phyloP scores from a whole-genome alignment of 148 eudicot genomes.

The Arctostaphylos glauca region DNA sequence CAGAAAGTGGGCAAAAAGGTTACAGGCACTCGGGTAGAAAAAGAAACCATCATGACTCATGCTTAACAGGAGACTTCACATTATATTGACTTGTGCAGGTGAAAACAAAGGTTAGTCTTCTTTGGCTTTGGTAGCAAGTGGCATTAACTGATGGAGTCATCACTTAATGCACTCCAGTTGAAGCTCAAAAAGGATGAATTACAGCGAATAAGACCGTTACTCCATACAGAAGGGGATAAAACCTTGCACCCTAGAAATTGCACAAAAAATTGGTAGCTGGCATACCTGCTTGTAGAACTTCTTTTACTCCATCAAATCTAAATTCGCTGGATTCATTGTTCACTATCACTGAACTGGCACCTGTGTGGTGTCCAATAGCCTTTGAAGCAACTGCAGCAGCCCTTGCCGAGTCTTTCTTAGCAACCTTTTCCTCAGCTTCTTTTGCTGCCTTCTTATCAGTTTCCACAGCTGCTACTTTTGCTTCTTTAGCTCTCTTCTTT shows the following conservation, averaged over 20 bases:
- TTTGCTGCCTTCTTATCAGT: conserved; percentile 55
- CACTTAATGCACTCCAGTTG: neutral
- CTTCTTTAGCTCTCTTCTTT: conserved; percentile 55
- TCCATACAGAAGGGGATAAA: neutral
- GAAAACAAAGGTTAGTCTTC: neutral
- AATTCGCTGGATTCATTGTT: conserved; percentile 25
- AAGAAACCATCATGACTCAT: neutral
- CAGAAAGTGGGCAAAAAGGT: neutral
- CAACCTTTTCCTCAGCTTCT: conserved; percentile 54
- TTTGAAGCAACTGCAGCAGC: conserved; percentile 28
- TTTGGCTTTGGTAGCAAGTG: neutral
- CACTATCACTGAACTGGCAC: conserved; percentile 4
- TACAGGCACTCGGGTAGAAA: neutral
- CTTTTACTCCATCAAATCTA: conserved; percentile 21
- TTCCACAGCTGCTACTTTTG: conserved; percentile 52
- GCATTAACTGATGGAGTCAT: neutral
- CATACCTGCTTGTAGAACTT: conserved; percentile 43
- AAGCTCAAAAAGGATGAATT: neutral
- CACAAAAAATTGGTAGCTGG: neutral
- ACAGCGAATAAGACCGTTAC: neutral
- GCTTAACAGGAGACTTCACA: neutral
- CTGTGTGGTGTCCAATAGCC: conserved; percentile 3
- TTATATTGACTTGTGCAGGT: neutral
- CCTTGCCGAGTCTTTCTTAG: conserved; percentile 32
- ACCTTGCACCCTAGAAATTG: too few species aligned